Base-by-base conservation (phyloP, 192 early-diverging fungal species). In the Backusella psychrophila region DNA sequence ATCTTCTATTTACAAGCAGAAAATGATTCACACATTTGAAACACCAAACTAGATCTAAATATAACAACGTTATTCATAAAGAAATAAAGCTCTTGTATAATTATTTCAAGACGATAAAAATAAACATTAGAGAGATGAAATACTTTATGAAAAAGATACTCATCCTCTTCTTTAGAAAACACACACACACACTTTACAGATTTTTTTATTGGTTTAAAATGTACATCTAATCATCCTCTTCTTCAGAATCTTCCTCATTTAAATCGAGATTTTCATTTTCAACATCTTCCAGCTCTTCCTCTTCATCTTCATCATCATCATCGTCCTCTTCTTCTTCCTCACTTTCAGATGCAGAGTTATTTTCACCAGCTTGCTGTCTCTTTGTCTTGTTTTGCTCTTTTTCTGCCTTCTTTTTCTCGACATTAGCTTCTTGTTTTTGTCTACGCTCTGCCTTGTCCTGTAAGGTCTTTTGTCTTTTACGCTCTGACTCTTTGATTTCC, bases 391-490 rank as follows among this genome's bases (percentile, higher is more conserved):
- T 79, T 12, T 86, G 81, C 75, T 89, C 90, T 72, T 89, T 89
- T 52, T 84, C 90, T 26, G 73, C 76, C 82, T 93, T 87, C 81
- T 96, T 98, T 66, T 89, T 84, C 79, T 87, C 83, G 12, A 98
- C 96, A 80, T 97, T 97, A 11, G 73, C 81, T 79, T 96, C 93
- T 80, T 98, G 97, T 80, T 94, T 85, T 63, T 87, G 85, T 76
- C 93, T 86, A 38, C 97, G 88, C 33, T 85, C 82, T 2, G 90
- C 94, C 82, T 90, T 90, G 71, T 91, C 89, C 42, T 87, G 82
- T 66, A 84, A 77, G 73, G 90, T 87, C 74, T 86, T 85, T 76
- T 93, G 85, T 59, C 89, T 87, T 68, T 84, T 84, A 46, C 74
- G 73, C 73, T 91, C 84, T 33, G 88, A 85, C 74, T 89, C 86